Conservation (phyloP, 106 monocot genomes). For the Acorus gramineus region DNA sequence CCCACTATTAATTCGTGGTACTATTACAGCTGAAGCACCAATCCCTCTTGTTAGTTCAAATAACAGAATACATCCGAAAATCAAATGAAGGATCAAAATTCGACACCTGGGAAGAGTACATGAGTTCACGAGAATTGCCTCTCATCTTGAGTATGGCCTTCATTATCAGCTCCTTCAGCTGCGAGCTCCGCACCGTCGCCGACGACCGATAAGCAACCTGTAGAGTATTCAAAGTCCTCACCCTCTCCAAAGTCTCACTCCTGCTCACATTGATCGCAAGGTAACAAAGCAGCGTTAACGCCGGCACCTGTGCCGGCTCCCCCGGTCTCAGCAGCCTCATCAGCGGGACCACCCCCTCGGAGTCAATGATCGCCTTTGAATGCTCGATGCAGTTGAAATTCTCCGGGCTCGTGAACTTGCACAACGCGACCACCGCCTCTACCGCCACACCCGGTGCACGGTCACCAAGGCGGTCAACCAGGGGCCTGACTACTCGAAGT, state of each 20-base stretch:
- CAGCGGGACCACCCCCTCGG: constrained; percentile 22
- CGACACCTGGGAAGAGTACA: too few species aligned
- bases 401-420: constrained; percentile 40
- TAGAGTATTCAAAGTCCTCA: constrained; percentile 26
- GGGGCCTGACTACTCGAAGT: constrained; percentile 21
- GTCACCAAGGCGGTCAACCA: constrained; percentile 40
- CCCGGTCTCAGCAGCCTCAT: constrained; percentile 34
- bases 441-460: constrained; percentile 41
- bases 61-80: too few species aligned
- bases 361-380: constrained; percentile 51
- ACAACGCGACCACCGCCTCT: constrained; percentile 37
- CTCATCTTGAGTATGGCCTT: too few species aligned
- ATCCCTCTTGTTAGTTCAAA: too few species aligned
- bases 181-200: too few species aligned
- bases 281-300: constrained; percentile 32
- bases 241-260: constrained; percentile 38
- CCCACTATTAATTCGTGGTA: too few species aligned
- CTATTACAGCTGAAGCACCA: too few species aligned
- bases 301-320: constrained; percentile 47
- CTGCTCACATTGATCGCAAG: constrained; percentile 32
- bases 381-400: constrained; percentile 45
- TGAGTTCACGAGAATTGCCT: too few species aligned
- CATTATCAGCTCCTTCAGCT: too few species aligned
- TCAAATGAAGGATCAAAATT: too few species aligned
- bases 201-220: too few species aligned